phyloP scores from a whole-genome alignment of 768 basidiomycete species.

The Boletus insuetus region DNA sequence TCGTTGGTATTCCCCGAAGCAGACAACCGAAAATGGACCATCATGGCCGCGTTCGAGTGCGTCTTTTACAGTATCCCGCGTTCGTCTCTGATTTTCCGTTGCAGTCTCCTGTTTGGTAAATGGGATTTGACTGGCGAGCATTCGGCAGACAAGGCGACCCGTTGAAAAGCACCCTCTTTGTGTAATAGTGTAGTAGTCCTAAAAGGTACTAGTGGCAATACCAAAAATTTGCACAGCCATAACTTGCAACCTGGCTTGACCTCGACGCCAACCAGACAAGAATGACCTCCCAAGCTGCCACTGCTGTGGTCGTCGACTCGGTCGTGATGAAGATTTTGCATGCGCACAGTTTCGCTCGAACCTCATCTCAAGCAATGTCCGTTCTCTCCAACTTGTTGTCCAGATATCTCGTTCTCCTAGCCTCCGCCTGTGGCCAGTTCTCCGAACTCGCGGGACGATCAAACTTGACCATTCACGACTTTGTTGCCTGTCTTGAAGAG shows the following conservation, averaged over 20 bases:
- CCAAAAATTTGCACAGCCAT: conserved; percentile 8
- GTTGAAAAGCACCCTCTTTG: neutral
- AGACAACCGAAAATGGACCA: conserved; percentile 97
- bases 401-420: conserved; percentile 66
- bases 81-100: conserved; percentile 5
- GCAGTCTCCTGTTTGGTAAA: conserved; percentile 43
- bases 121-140: conserved; percentile 36
- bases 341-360: conserved; percentile 72
- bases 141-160: conserved; percentile 10
- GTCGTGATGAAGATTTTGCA: conserved; percentile 69
- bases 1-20: conserved; percentile 92
- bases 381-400: conserved; percentile 74
- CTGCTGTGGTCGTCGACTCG: conserved; percentile 63
- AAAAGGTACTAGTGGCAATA: neutral
- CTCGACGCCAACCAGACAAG: neutral
- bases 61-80: conserved; percentile 29
- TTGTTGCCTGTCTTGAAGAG: conserved; percentile 65
- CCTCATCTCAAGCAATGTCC: conserved; percentile 68
- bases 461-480: conserved; percentile 55
- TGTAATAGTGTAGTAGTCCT: no score
- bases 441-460: conserved; percentile 74
- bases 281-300: conserved; percentile 40
- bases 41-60: conserved; percentile 88
- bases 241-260: neutral
- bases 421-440: conserved; percentile 67